Evolutionary conservation across 768 basidiomycete species (phyloP), one percentile per base, ranked within the genome.

Genomic region (Phaeotremella skinneri): DNA sequence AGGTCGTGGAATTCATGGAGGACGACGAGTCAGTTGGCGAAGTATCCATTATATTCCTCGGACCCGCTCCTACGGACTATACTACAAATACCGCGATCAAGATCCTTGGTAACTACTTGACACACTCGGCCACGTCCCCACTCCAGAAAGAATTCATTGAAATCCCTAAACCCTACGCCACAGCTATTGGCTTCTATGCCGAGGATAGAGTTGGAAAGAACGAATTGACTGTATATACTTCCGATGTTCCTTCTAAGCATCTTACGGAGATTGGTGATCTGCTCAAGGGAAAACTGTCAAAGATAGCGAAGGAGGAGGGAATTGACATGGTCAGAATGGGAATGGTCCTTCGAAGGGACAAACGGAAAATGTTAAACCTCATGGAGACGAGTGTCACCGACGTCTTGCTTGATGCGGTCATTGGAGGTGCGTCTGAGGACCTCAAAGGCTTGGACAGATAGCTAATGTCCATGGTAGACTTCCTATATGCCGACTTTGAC

Each of bases 1-100:
- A 88, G 60, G 79, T 81, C 0, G 85, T 97, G 17, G 90, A 93
- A 69, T 99, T 99, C 71, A 94, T 96, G 11, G 96, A 98, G 79
- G 86, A 90, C 76, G 93, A 98, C 68, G 94, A 98, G 80, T 74
- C 68, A 2, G 84, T 91, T 68, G 94, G 96, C 32, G 92, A 97
- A 79, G 71, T 98, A 5, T 78, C 83, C 20, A 82, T 97, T 49
- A 82, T 79, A 32, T 92, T 86, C 78, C 80, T 87, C 58, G 94
- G 93, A 3, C 89, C 90, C 1, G 20, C 63, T 2, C 67, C 71
- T 11, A 68, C 59, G 31, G 67, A 67, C 27, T 67, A 66, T 42
- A 56, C 59, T 14, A 52, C 49, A 23, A 63, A 49, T 29, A 59
- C 89, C 84, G 94, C 93, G 16, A 72, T 97, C 56, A 90, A 94